phyloP scores from a whole-genome alignment of 768 basidiomycete species.

The Trametes cinnabarina region DNA sequence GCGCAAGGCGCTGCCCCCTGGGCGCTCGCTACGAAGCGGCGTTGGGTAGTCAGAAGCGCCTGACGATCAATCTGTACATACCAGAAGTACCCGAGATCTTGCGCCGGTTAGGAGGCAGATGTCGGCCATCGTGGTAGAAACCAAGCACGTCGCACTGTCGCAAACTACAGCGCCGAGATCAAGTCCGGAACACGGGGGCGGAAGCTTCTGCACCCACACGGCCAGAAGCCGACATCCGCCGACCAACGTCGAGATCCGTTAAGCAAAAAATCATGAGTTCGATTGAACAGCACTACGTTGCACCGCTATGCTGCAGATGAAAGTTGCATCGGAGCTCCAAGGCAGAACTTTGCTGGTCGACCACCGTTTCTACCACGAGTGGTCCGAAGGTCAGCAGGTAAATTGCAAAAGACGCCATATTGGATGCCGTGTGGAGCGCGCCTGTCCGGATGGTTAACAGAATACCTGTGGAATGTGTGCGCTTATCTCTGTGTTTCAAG shows the following conservation, averaged over 20 bases:
- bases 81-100: slow-evolving; percentile 2
- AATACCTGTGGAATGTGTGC: neutral
- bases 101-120: neutral
- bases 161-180: neutral
- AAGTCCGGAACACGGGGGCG: neutral
- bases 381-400: neutral
- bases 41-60: neutral
- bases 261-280: too few relatives aligned
- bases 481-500: neutral
- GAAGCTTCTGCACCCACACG: slow-evolving; percentile 3
- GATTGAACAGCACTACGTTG: too few relatives aligned
- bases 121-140: neutral
- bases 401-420: neutral
- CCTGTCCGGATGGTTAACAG: neutral
- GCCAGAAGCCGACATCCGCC: slow-evolving; percentile 8
- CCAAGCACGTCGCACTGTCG: neutral
- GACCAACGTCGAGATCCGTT: neutral
- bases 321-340: neutral
- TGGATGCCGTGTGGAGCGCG: slow-evolving; percentile 2
- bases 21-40: neutral
- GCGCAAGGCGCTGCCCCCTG: neutral
- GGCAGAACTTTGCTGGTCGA: neutral
- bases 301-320: too few relatives aligned
- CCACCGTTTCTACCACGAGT: neutral
- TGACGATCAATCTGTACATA: slow-evolving; percentile 6